A percentile compares a stretch with the other conserved stretches of the same genome.
Evolutionary conservation across 176 grass and related monocot genomes (phyloP).

Genomic region (Carex cristatella): DNA sequence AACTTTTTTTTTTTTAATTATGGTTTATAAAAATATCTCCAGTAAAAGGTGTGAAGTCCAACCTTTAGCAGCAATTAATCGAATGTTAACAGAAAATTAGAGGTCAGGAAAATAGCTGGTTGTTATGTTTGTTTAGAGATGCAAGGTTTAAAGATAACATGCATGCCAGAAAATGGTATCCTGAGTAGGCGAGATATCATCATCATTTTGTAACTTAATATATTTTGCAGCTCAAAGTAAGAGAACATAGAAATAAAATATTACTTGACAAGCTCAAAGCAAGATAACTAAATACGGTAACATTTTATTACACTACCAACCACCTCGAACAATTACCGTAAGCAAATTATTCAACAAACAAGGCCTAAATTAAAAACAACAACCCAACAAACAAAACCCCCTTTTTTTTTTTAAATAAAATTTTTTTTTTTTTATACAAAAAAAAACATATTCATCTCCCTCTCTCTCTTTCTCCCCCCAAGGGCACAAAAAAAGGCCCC

Average conservation of each 20-base stretch:
- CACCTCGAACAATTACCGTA: not conserved
- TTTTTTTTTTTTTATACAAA: too few species aligned
- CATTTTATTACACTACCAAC: conserved; percentile 3
- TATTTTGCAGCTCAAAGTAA: not conserved
- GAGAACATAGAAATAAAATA: not conserved
- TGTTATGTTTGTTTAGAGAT: too few species aligned
- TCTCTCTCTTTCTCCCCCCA: too few species aligned
- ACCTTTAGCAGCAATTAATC: not conserved
- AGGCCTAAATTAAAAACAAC: not conserved
- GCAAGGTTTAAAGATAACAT: too few species aligned
- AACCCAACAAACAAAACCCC: not conserved
- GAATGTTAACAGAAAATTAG: too few species aligned
- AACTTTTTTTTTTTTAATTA: too few species aligned
- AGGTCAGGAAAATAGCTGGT: too few species aligned
- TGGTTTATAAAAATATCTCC: too few species aligned
- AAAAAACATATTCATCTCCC: too few species aligned
- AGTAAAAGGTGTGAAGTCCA: not conserved
- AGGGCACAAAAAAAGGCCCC: too few species aligned
- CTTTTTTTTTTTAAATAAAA: too few species aligned
- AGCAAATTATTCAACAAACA: not conserved
- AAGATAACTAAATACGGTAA: not conserved
- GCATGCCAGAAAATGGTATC: too few species aligned
- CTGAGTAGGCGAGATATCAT: not conserved
- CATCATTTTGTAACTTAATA: not conserved
- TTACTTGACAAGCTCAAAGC: not conserved